Base-by-base conservation (phyloP, 805 yeast species). In the Teunomyces kruisii region DNA sequence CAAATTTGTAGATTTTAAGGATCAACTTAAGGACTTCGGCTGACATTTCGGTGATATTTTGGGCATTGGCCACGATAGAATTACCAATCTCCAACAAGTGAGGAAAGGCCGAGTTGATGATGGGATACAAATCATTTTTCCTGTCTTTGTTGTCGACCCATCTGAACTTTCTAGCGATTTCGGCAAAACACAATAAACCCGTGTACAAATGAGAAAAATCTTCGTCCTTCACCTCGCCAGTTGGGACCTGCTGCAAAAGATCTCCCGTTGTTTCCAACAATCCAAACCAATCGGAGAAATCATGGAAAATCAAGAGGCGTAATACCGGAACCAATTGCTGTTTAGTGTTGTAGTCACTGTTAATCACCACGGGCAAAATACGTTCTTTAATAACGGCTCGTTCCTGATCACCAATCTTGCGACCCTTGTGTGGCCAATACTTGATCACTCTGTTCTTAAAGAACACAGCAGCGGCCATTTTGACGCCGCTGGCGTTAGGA, bases 1-100 rank as follows among this genome's bases (percentile, higher is more conserved):
- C 83, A 60, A 84, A 86, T 61, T 91, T 91, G 72, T 82, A 88
- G 46, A 79, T 74, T 59, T 92, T 92, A 45, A 91, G 65, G 15
- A 88, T 74, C 50, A 84, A 71, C 53, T 86, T 86, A 37, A 88
- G 68, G 72, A 91, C 83, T 51, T 88, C 96, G 14, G 89, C 91
- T 7, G 63, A 50, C 22, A 63, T 50, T 44, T 72, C 77, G 26
- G 62, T 56, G 38, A 65, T 52, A 13, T 51, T 54, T 33, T 47
- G 44, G 14, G 39, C 53, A 40, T 37, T 46, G 67, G 53, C 26
- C 76, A 69, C 22, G 74, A 70, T 50, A 2, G 79, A 70, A 44
- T 80, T 80, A 3, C 90, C 96, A 44, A 89, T 80, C 27, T 68
- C 68, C 36, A 89, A 66, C 41, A 91, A 68, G 12, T 76, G 74